These are phyloP conservation scores for Cordyceps cateniannulata DNA, from an alignment of 2,329 filamentous ascomycete species.

Conservation along the genomic window DNA sequence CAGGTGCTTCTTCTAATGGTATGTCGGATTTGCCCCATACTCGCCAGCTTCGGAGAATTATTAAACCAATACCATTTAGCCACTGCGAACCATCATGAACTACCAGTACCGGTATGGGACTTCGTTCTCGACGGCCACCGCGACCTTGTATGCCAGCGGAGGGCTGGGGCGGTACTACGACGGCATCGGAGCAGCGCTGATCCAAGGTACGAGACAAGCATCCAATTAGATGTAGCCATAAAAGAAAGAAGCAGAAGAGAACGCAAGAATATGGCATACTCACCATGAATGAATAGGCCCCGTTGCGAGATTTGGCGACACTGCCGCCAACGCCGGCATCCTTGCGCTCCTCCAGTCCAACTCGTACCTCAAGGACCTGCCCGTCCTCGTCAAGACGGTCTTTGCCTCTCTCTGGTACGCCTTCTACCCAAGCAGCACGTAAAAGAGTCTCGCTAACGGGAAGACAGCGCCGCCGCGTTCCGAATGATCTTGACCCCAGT, in stretches of 20 bases:
- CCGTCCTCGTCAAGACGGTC: slow-evolving; percentile 36
- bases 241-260: not conserved
- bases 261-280: not conserved
- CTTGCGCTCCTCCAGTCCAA: slow-evolving; percentile 41
- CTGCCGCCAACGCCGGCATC: slow-evolving; percentile 44
- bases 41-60: not conserved
- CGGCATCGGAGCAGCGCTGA: slow-evolving; percentile 36
- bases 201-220: slow-evolving; percentile 31
- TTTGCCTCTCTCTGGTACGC: slow-evolving; percentile 39
- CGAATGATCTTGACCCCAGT: slow-evolving; percentile 42
- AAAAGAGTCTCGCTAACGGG: not conserved
- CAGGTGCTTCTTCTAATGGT: slow-evolving; percentile 43
- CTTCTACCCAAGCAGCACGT: not conserved
- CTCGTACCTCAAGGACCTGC: slow-evolving; percentile 35
- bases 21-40: not conserved
- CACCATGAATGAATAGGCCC: slow-evolving; percentile 27
- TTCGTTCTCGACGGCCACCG: slow-evolving; percentile 32
- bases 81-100: slow-evolving; percentile 44
- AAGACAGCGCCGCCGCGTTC: slow-evolving; percentile 35
- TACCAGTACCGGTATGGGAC: slow-evolving; percentile 43
- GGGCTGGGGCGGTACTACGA: slow-evolving; percentile 39
- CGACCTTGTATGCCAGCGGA: slow-evolving; percentile 35
- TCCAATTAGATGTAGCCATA: not conserved
- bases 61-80: slow-evolving; percentile 22
- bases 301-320: slow-evolving; percentile 40